Base-by-base conservation (phyloP, 176 grass and related monocot genomes). In the Oryza longistaminata region DNA sequence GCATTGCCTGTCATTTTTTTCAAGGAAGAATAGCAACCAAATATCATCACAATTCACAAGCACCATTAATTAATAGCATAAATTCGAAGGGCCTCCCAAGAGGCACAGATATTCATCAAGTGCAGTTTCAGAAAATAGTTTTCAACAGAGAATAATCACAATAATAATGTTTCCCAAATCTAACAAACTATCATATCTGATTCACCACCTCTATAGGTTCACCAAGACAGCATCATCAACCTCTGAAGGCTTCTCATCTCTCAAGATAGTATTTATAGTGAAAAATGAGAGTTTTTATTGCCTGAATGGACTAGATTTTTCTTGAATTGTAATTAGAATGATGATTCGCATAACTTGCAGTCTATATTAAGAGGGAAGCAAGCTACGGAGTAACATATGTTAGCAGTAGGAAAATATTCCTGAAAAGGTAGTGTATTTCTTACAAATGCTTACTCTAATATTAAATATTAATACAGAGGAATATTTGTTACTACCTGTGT, bases 401-500 rank as follows among this genome's bases (percentile, higher is more conserved):
- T 9, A 89, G 58, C 2, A 24, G 21, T 81, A 24, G 13, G 53
- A 67, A 67, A 86, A 62, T 25, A 26, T 66, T 82, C 33, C 37
- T 82, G 25, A 82, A 35, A 76, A 55, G 71, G 71, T 55, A 40
- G 12, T 0, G 22, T 43, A 64, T 65, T 55, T 55, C 9, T 83
- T 70, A 77, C 66, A 49, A 50, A 82, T 72, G 31, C 16, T 50
- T 80, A 50, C 29, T 42, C 66, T 34, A 66, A 66, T 42, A 76
- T 46, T 50, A 78, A 73, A 66, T 50, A 76, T 46, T 64, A 78
- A 73, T 25, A 17, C 27, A 73, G 26, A 86, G 73, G 35, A 68
- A n/a, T 73, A 77, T 9, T 31, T 83, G 69, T 22, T 65, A 88
- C 78, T 89, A 83, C 94, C 93, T 98, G 85, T 77, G 93, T 98